Evolutionary conservation across 306 rosid genomes (phyloP), one percentile per base, ranked within the genome.

Genomic region (Purshia tridentata): DNA sequence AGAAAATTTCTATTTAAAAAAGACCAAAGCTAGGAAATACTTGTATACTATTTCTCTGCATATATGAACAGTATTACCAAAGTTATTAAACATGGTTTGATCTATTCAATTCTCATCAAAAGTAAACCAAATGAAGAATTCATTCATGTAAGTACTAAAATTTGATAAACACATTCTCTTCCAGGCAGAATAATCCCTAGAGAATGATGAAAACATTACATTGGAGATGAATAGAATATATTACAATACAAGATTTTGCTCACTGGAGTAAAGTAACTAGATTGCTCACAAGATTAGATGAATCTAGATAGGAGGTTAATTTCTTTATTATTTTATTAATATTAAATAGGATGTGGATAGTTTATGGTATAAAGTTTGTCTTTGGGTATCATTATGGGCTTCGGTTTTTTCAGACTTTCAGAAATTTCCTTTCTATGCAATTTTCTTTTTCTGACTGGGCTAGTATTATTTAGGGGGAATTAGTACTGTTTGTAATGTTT

Each of bases 11-110:
- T 42, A 35, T 51, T 6, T 49, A 52, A 44, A 57, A 8, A 58
- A 23, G 65, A 62, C 41, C n/a, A 68, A 74, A 73, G 16, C 69
- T 35, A 65, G 16, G 73, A n/a, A 64, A 53, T 8, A 62, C 11
- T 59, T 6, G 35, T 4, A 62, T n/a, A 40, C 14, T 41, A 39
- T 1, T 8, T 19, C 2, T 62, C 18, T 13, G 23, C 9, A 48
- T 42, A 41, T 44, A 9, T 40, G 37, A 64, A 42, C 59, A 6
- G 35, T 39, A 52, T 12, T 11, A 10, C 4, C 5, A 40, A 53
- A 29, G 73, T 19, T 41, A 5, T 15, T 11, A 37, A 53, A 9
- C 60, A 52, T 22, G 37, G 73, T 39, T 11, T 69, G 10, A 19
- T 19, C 37, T 11, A 6, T 23, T 65, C 60, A 48, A 39, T 14